phyloP scores from a whole-genome alignment of 2,329 filamentous ascomycete genomes.

The Penicillium sumatraense region DNA sequence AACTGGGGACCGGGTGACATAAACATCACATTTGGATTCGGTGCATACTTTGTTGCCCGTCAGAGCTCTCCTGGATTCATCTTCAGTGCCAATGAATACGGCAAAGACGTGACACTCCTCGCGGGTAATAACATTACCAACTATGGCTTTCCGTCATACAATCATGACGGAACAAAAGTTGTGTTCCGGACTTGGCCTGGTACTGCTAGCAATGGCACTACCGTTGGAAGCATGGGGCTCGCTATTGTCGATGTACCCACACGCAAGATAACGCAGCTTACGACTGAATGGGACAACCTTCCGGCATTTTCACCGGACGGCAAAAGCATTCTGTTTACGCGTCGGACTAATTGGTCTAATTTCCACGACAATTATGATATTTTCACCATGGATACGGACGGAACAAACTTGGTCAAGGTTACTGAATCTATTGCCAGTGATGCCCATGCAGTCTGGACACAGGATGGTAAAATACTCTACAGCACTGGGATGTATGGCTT shows the following conservation, averaged over 20 bases:
- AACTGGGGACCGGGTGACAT: background rate
- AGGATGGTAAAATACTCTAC: conserved; percentile 5
- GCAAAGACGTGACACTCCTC: background rate
- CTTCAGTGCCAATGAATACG: background rate
- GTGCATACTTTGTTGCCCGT: conserved; percentile 3
- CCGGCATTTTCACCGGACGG: conserved; percentile 48
- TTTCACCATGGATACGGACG: background rate
- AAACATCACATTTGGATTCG: conserved; percentile 5
- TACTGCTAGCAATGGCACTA: background rate
- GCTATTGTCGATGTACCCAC: conserved; percentile 29
- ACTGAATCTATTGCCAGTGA: conserved; percentile 3
- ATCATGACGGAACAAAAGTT: conserved; percentile 3
- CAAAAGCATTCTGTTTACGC: conserved; percentile 45
- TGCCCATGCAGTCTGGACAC: conserved; percentile 7
- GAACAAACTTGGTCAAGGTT: conserved; percentile 3
- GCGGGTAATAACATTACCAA: conserved; percentile 5
- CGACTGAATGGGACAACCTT: conserved; percentile 45
- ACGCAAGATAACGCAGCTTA: conserved; percentile 38
- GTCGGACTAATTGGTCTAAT: conserved; percentile 35
- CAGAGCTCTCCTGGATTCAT: conserved; percentile 1
- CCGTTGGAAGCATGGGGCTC: conserved; percentile 7
- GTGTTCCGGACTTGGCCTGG: conserved; percentile 4
- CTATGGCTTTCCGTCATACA: conserved; percentile 1
- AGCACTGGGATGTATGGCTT: conserved; percentile 6
- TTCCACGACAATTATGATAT: conserved; percentile 5